Evolutionary conservation across 1,139 yeast genomes (phyloP), one percentile per base, ranked within the genome.

Genomic region (Pneumocystis sp.): DNA sequence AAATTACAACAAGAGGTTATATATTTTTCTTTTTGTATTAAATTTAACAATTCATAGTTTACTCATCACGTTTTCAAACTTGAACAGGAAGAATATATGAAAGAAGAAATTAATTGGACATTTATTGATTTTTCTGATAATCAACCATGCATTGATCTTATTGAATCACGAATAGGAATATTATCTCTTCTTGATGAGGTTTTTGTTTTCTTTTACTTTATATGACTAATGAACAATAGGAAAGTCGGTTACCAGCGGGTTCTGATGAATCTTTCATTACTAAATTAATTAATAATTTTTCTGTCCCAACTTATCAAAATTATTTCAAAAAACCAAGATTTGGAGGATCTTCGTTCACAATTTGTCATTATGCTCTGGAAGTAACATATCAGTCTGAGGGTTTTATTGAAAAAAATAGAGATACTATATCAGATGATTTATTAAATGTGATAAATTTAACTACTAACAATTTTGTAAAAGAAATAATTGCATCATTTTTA

Each of bases 11-110:
- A 93, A 77, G 97, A 91, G 40, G 61, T 59, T 21, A 21, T 29
- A 59, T 37, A 21, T 31, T 59, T 31, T 42, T 15, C 21, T 31
- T 39, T 59, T 59, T 42, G 25, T 39, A 1, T 42, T 3, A 10
- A 39, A 12, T 21, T 59, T 50, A 50, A 50, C 12, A 15, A 15
- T 59, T 3, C 21, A 21, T 39, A 59, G 63, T 93, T 93, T 76
- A 93, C 91, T 73, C 97, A 91, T 76, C 97, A 93, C 74, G 97
- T 93, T 63, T 93, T 93, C 81, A 93, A 91, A 75, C 82, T 93
- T 69, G 98, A 93, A 74, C 97, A 93, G 79, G 97, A 91, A 74
- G 97, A 93, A 74, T 93, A 93, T 75, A 81, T 90, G 63, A 83
- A 83, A 67, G 98, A 93, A 78, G 89, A 91, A 72, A 91, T 93